These are phyloP conservation scores for Macrolepiota dolichaula DNA, from an alignment of 768 basidiomycete species.

Conservation along the genomic window DNA sequence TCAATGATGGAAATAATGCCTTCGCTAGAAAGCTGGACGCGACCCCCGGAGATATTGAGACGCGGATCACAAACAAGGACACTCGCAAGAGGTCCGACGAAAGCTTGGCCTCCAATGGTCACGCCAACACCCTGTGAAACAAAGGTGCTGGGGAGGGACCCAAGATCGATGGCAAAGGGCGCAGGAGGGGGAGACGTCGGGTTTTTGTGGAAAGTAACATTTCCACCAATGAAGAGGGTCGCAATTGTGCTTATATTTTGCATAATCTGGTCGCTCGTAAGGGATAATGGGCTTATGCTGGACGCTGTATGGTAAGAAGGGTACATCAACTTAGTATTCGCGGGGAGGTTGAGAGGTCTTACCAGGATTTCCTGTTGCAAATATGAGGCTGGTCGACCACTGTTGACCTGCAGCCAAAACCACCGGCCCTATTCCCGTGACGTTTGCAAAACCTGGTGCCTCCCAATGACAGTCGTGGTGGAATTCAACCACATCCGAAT, in stretches of 20 bases:
- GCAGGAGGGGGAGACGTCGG: not conserved
- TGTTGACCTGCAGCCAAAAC: not conserved
- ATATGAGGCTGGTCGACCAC: not conserved
- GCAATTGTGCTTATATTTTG: not conserved
- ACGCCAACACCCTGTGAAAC: not conserved
- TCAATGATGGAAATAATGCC: not conserved
- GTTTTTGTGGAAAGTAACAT: not conserved
- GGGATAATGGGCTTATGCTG: not conserved
- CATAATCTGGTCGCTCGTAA: not conserved
- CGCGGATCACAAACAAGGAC: slow-evolving; percentile 8
- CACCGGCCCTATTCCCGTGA: not conserved
- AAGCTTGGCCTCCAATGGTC: not conserved
- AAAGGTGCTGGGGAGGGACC: slow-evolving; percentile 2
- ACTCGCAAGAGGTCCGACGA: slow-evolving; percentile 5
- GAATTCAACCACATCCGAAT: slow-evolving; percentile 7
- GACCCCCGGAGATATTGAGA: slow-evolving; percentile 3
- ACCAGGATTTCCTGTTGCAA: not conserved
- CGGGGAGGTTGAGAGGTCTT: not conserved
- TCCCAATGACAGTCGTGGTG: slow-evolving; percentile 11
- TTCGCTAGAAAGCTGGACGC: not conserved
- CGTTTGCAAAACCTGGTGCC: not conserved
- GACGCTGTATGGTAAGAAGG: not conserved
- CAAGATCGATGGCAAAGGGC: slow-evolving; percentile 3
- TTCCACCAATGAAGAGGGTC: slow-evolving; percentile 8
- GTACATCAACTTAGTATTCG: not conserved